These are phyloP conservation scores for Kalanchoe fedtschenkoi DNA, from an alignment of 164 flowering plant genomes.

Conservation along the genomic window DNA sequence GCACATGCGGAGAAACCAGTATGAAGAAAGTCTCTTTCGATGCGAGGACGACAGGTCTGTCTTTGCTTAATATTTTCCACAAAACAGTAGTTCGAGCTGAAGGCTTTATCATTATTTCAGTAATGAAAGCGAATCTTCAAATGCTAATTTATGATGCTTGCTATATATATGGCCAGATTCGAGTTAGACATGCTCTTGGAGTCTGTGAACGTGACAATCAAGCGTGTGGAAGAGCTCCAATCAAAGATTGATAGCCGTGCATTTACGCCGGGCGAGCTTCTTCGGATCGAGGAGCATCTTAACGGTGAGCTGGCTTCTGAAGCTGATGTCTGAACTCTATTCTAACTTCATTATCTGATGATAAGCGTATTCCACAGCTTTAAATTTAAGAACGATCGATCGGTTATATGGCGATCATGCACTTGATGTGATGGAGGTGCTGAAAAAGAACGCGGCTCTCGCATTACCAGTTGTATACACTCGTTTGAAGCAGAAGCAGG, in stretches of 20 bases:
- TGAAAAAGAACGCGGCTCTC: slow-evolving; percentile 67
- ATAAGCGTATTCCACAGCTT: slow-evolving; percentile 29
- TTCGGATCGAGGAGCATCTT: background rate
- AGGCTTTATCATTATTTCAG: background rate
- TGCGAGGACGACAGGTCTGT: slow-evolving; percentile 96
- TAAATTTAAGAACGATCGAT: slow-evolving; percentile 82
- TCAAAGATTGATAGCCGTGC: slow-evolving; percentile 49
- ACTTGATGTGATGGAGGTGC: slow-evolving; percentile 82
- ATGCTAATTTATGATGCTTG: slow-evolving; percentile 5
- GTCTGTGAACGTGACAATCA: slow-evolving; percentile 67
- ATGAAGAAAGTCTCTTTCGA: slow-evolving; percentile 94
- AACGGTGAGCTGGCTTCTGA: background rate
- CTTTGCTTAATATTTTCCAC: slow-evolving; percentile 1
- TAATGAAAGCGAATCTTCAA: background rate
- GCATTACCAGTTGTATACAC: slow-evolving; percentile 81
- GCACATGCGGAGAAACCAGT: slow-evolving; percentile 98
- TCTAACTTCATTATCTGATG: slow-evolving; percentile 1
- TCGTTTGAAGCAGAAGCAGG: slow-evolving; percentile 92
- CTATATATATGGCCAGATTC: slow-evolving; percentile 43
- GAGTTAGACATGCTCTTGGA: slow-evolving; percentile 95
- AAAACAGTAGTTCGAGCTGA: background rate
- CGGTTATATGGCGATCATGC: slow-evolving; percentile 98
- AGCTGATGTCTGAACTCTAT: background rate
- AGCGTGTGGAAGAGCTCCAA: slow-evolving; percentile 77
- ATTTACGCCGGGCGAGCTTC: slow-evolving; percentile 47